A percentile compares a stretch with the other conserved stretches of the same genome.
Conservation (phyloP, 257 asterid genomes). For the Ballota nigra region DNA sequence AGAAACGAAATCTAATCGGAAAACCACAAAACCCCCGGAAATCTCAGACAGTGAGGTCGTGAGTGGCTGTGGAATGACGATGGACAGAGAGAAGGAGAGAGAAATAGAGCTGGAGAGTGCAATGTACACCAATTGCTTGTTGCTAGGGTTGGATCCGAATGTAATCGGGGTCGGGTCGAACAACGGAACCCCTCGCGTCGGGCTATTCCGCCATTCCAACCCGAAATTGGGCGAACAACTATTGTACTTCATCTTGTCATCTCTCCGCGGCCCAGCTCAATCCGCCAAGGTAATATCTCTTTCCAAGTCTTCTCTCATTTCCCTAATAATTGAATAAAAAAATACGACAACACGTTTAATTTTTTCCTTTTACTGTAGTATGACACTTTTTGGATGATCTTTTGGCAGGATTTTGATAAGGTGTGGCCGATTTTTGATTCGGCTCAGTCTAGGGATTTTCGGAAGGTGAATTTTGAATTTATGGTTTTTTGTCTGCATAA, state of each 20-base stretch:
- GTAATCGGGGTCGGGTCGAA: conserved; percentile 83
- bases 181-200: conserved; percentile 84
- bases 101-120: conserved; percentile 99
- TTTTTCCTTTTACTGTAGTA: neutral
- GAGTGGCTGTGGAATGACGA: conserved; percentile 64
- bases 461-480: conserved; percentile 59
- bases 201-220: conserved; percentile 96
- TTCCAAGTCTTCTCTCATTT: neutral
- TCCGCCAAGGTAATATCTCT: conserved; percentile 65
- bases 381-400: conserved; percentile 20
- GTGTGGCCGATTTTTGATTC: conserved; percentile 99
- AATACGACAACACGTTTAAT: neutral
- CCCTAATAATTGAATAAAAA: neutral
- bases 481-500: neutral
- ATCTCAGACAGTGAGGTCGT: conserved; percentile 28
- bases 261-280: conserved; percentile 96
- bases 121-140: conserved; percentile 99
- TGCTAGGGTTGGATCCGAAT: conserved; percentile 93
- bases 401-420: conserved; percentile 87
- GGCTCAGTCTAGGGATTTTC: conserved; percentile 98
- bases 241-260: conserved; percentile 80
- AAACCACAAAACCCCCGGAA: conserved; percentile 28
- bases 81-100: conserved; percentile 99
- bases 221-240: conserved; percentile 99
- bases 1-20: conserved; percentile 38